Percentiles rank a stretch among this genome's conserved stretches.
These are phyloP conservation scores for Penicillium nucicola DNA, from an alignment of 495 filamentous ascomycete genomes.

Conservation along the genomic window DNA sequence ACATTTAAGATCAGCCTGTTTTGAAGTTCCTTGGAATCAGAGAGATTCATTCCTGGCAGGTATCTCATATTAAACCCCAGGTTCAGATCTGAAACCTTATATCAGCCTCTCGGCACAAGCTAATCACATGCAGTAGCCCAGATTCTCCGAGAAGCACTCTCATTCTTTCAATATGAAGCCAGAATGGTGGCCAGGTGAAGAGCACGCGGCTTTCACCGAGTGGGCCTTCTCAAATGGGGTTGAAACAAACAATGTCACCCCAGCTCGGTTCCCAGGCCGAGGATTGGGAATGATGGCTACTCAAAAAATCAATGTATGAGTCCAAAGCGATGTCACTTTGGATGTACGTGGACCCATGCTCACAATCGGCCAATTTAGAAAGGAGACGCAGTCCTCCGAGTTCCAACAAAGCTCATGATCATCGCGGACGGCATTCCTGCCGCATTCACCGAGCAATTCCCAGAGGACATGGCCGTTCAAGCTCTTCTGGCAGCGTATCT, in stretches of 20 bases:
- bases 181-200: slow-evolving; percentile 38
- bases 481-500: slow-evolving; percentile 70
- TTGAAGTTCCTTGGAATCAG: no score
- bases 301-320: slow-evolving; percentile 55
- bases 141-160: not conserved
- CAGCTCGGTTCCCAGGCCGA: slow-evolving; percentile 58
- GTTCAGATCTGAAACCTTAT: not conserved
- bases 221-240: slow-evolving; percentile 64
- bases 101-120: not conserved
- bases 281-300: slow-evolving; percentile 75
- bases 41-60: not conserved
- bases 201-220: slow-evolving; percentile 50
- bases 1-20: no score
- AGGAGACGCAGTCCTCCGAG: slow-evolving; percentile 55
- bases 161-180: slow-evolving; percentile 23
- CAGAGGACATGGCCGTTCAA: slow-evolving; percentile 58
- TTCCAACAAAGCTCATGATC: slow-evolving; percentile 62
- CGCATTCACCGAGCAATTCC: slow-evolving; percentile 37
- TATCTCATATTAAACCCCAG: not conserved
- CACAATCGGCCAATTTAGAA: slow-evolving; percentile 19
- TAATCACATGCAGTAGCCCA: not conserved
- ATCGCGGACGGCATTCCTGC: slow-evolving; percentile 56
- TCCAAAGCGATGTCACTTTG: not conserved
- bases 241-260: slow-evolving; percentile 55
- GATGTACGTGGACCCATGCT: not conserved